A percentile compares a stretch with the other conserved stretches of the same genome.
phyloP scores from a whole-genome alignment of 306 rosid species.

The Vigna reflexopilosa region DNA sequence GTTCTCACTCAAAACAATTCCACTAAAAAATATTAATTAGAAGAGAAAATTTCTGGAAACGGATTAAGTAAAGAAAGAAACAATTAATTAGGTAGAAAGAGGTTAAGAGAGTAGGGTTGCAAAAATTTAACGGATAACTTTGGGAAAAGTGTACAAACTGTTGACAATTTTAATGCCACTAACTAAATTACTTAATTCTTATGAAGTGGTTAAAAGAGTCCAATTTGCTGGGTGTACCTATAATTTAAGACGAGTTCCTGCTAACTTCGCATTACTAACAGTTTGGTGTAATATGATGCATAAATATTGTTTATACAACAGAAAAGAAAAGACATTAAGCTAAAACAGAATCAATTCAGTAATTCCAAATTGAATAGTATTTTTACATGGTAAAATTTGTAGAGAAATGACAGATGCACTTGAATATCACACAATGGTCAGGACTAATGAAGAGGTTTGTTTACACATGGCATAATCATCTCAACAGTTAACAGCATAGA shows the following conservation, averaged over 20 bases:
- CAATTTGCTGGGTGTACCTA: not conserved
- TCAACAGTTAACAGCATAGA: not conserved
- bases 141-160: not conserved
- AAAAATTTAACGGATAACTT: not conserved
- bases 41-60: too few species aligned
- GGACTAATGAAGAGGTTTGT: not conserved
- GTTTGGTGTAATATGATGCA: not conserved
- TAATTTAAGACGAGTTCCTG: not conserved
- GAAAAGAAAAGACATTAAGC: too few species aligned
- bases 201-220: not conserved
- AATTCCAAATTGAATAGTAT: not conserved
- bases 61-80: too few species aligned
- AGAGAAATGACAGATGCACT: not conserved
- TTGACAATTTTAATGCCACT: not conserved
- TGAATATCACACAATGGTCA: not conserved
- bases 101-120: too few species aligned
- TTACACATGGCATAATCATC: slow-evolving; percentile 18
- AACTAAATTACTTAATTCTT: not conserved
- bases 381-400: not conserved
- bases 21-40: too few species aligned
- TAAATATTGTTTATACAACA: too few species aligned
- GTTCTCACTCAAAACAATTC: too few species aligned
- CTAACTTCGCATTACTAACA: not conserved
- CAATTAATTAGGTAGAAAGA: too few species aligned
- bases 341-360: too few species aligned